Conservation (phyloP, 345 rosid genomes). For the Brassica carinata region DNA sequence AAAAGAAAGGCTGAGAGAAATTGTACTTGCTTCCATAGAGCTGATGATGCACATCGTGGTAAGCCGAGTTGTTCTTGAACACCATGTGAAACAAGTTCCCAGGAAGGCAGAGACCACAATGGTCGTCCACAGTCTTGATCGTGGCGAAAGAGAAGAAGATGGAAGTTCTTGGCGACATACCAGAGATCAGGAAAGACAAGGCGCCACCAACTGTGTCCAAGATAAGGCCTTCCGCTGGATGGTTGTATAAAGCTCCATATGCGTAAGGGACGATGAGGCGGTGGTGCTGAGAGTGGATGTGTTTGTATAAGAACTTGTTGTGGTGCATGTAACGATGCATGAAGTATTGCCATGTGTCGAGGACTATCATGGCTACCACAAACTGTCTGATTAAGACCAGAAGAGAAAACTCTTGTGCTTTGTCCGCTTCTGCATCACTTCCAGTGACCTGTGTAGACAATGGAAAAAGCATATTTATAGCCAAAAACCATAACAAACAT, state of each 20-base stretch:
- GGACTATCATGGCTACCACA: constrained; percentile 63
- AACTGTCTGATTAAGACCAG: constrained; percentile 66
- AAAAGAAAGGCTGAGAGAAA: constrained; percentile 84
- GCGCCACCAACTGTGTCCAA: constrained; percentile 83
- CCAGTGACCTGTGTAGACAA: constrained; percentile 63
- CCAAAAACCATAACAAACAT: neutral
- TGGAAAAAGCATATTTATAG: neutral
- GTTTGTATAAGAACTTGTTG: constrained; percentile 80
- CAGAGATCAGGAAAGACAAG: constrained; percentile 73
- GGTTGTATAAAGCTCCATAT: constrained; percentile 81
- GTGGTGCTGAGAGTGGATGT: constrained; percentile 80
- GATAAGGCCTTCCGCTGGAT: constrained; percentile 79
- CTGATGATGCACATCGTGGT: constrained; percentile 88
- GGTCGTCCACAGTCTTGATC: constrained; percentile 84
- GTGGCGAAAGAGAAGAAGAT: constrained; percentile 90
- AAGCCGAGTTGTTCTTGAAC: constrained; percentile 80
- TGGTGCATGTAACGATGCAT: constrained; percentile 86
- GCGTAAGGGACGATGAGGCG: constrained; percentile 88
- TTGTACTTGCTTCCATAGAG: constrained; percentile 76
- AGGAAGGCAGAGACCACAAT: constrained; percentile 83
- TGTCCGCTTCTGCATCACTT: constrained; percentile 46
- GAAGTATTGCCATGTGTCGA: constrained; percentile 89
- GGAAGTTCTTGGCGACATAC: constrained; percentile 81
- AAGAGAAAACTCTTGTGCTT: constrained; percentile 46
- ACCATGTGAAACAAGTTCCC: constrained; percentile 74